These are phyloP conservation scores for Aspergillus pseudoterreus DNA, from an alignment of 2,329 filamentous ascomycete genomes.

Conservation along the genomic window DNA sequence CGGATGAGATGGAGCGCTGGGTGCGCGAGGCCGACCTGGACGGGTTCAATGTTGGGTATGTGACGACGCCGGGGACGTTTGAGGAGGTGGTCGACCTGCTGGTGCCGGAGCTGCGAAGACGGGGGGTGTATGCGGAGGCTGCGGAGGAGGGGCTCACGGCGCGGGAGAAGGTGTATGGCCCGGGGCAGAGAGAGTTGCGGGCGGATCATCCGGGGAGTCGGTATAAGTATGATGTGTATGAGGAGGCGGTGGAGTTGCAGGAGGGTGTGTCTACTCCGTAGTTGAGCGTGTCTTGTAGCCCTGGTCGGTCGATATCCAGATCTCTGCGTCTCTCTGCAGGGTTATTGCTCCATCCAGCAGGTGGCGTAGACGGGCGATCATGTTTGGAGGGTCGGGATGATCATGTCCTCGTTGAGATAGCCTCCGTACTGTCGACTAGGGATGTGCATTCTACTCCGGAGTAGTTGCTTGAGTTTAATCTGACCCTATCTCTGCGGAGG, in stretches of 20 bases:
- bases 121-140: slow-evolving; percentile 41
- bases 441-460: not conserved
- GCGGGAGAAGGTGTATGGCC: slow-evolving; percentile 61
- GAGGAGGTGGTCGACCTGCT: slow-evolving; percentile 51
- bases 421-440: not conserved
- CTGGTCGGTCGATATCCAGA: no score
- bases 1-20: slow-evolving; percentile 49
- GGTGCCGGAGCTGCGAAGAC: slow-evolving; percentile 45
- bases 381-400: not conserved
- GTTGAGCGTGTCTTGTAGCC: no score
- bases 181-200: slow-evolving; percentile 54
- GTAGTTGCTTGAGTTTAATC: no score
- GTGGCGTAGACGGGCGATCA: slow-evolving; percentile 1
- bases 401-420: not conserved
- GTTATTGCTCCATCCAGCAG: not conserved
- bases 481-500: no score
- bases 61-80: slow-evolving; percentile 51
- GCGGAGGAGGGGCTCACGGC: slow-evolving; percentile 40
- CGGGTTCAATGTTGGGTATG: slow-evolving; percentile 45
- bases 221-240: slow-evolving; percentile 62
- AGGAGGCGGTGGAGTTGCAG: slow-evolving; percentile 48
- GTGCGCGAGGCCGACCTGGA: slow-evolving; percentile 42
- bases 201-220: slow-evolving; percentile 56
- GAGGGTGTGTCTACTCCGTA: no score
- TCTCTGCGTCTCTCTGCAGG: no score